These are phyloP conservation scores for Taiwanofungus camphoratus DNA, from an alignment of 1,284 basidiomycete genomes.

Conservation along the genomic window DNA sequence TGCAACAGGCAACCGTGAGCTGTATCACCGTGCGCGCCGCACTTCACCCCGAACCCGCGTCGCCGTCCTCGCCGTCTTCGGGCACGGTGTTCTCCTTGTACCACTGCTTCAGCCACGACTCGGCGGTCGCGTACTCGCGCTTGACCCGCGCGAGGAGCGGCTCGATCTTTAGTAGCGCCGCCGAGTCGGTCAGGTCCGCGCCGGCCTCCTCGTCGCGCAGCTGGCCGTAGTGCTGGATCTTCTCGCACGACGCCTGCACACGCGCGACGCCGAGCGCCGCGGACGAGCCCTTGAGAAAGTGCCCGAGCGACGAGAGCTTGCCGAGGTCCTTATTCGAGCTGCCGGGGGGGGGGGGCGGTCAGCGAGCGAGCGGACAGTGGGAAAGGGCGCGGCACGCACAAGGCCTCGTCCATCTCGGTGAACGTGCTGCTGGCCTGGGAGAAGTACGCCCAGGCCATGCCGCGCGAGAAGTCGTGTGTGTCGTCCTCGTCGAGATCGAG, in stretches of 20 bases:
- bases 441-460: constrained; percentile 81
- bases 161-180: constrained; percentile 63
- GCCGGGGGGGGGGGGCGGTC: constrained; percentile 12
- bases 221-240: constrained; percentile 84
- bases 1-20: not conserved
- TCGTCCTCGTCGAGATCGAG: constrained; percentile 88
- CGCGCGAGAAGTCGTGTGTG: constrained; percentile 69
- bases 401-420: constrained; percentile 67
- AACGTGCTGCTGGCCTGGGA: constrained; percentile 75
- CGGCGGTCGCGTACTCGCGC: constrained; percentile 52
- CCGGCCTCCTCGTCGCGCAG: constrained; percentile 44
- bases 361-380: constrained; percentile 9
- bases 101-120: constrained; percentile 46
- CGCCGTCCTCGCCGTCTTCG: constrained; percentile 1
- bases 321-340: constrained; percentile 56
- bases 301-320: constrained; percentile 73
- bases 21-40: not conserved
- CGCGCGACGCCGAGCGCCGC: constrained; percentile 82
- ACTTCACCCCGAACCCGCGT: not conserved
- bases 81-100: constrained; percentile 28
- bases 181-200: constrained; percentile 43
- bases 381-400: constrained; percentile 74
- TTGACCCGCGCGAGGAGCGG: constrained; percentile 47
- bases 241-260: constrained; percentile 81
- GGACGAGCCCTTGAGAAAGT: constrained; percentile 93